Evolutionary conservation across 306 rosid species (phyloP).

Genomic region (Albizia julibrissin): DNA sequence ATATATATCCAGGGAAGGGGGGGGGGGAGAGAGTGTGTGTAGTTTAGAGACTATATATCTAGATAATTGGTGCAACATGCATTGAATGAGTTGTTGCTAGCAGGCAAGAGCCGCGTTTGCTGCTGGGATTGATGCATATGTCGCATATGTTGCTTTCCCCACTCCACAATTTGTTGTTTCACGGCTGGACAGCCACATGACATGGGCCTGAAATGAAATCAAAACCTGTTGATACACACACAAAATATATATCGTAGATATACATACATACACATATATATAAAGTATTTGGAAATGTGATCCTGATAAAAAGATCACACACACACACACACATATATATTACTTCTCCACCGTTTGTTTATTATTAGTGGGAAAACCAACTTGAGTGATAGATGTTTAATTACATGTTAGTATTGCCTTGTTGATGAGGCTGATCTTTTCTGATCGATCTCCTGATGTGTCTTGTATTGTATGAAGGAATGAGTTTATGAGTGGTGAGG

Average conservation of each 20-base stretch:
- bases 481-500: background rate
- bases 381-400: background rate
- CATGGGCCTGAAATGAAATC: background rate
- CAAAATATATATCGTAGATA: background rate
- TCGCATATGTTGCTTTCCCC: background rate
- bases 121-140: constrained; percentile 7
- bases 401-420: background rate
- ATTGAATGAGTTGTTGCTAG: constrained; percentile 25
- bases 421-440: background rate
- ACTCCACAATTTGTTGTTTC: background rate
- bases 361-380: background rate
- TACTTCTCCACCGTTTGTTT: background rate
- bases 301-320: background rate
- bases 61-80: constrained; percentile 1
- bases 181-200: background rate
- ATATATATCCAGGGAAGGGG: background rate
- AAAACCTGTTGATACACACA: background rate
- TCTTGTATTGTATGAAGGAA: background rate
- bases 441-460: background rate
- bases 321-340: background rate
- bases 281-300: background rate
- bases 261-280: too few species aligned
- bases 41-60: background rate
- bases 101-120: constrained; percentile 7
- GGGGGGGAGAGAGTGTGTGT: background rate